Conservation (phyloP, 2,329 filamentous ascomycete genomes). For the Fusarium dlaminii region DNA sequence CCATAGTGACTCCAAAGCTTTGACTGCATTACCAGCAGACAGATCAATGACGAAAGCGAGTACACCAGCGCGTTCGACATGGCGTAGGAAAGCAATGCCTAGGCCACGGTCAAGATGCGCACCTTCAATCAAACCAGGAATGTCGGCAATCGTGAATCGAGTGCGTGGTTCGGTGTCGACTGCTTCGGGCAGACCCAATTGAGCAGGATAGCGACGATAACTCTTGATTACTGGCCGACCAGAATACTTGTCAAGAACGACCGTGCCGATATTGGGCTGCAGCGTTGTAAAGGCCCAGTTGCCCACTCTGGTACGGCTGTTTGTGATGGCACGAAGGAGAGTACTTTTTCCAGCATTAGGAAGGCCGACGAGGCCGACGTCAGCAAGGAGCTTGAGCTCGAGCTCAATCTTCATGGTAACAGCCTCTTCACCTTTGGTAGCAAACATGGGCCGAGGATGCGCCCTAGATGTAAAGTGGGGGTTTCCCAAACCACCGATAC, state of each 20-base stretch:
- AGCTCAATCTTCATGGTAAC: conserved; percentile 83
- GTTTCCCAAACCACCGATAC: conserved; percentile 90
- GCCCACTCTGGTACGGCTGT: conserved; percentile 88
- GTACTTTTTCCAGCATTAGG: conserved; percentile 98
- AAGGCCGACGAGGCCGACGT: conserved; percentile 92
- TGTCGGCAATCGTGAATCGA: conserved; percentile 93
- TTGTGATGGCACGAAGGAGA: conserved; percentile 84
- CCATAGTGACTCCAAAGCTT: conserved; percentile 85
- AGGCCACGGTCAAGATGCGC: conserved; percentile 92
- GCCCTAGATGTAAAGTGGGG: conserved; percentile 87
- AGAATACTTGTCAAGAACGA: conserved; percentile 87
- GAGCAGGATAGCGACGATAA: conserved; percentile 45
- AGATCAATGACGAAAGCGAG: conserved; percentile 95
- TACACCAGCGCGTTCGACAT: conserved; percentile 92
- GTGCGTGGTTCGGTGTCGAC: conserved; percentile 69
- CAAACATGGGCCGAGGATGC: conserved; percentile 83
- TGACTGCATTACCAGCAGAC: conserved; percentile 78
- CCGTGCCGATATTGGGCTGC: conserved; percentile 93
- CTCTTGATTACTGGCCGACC: conserved; percentile 70
- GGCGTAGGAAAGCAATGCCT: conserved; percentile 89
- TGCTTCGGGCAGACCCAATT: conserved; percentile 53
- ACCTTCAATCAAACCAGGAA: conserved; percentile 91
- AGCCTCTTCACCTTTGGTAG: conserved; percentile 84
- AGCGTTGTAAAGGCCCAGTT: conserved; percentile 98
- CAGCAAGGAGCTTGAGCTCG: conserved; percentile 93